Percentiles rank a stretch among this genome's conserved stretches.
Conservation (phyloP, 768 basidiomycete genomes). For the Suillus subalutaceus region DNA sequence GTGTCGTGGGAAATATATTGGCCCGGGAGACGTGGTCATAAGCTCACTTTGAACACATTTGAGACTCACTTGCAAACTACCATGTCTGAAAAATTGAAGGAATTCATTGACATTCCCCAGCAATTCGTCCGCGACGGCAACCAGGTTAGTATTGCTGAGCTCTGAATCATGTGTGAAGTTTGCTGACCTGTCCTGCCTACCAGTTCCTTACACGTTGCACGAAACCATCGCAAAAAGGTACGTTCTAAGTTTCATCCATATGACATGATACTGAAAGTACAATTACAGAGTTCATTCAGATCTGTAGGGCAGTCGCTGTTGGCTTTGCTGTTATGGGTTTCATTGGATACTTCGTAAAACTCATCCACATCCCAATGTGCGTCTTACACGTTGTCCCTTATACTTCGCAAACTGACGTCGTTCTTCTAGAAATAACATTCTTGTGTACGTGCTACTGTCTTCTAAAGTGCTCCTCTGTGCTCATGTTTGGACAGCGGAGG, state of each 20-base stretch:
- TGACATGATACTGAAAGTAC: constrained; percentile 9
- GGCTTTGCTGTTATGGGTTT: constrained; percentile 99
- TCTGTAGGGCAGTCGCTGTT: constrained; percentile 94
- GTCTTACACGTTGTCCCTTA: constrained; percentile 7
- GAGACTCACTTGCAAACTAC: constrained; percentile 26
- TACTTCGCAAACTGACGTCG: constrained; percentile 18
- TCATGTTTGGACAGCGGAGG: constrained; percentile 63
- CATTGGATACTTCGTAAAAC: constrained; percentile 98
- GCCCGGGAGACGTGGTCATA: neutral
- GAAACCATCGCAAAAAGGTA: constrained; percentile 95
- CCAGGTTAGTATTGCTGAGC: constrained; percentile 59
- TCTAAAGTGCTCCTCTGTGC: constrained; percentile 6
- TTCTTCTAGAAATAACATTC: constrained; percentile 84
- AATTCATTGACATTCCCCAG: constrained; percentile 89
- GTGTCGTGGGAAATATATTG: constrained; percentile 31
- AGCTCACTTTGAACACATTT: constrained; percentile 16
- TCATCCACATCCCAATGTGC: constrained; percentile 99
- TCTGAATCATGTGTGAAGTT: neutral
- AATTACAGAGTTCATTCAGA: constrained; percentile 84
- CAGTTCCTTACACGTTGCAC: constrained; percentile 98
- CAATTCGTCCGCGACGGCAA: constrained; percentile 92
- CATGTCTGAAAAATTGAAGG: constrained; percentile 92
- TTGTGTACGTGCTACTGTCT: constrained; percentile 73
- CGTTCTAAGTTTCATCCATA: constrained; percentile 17
- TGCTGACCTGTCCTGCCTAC: constrained; percentile 13